Evolutionary conservation across 2,329 filamentous ascomycete species (phyloP).

Genomic region (Calonectria crousiana): DNA sequence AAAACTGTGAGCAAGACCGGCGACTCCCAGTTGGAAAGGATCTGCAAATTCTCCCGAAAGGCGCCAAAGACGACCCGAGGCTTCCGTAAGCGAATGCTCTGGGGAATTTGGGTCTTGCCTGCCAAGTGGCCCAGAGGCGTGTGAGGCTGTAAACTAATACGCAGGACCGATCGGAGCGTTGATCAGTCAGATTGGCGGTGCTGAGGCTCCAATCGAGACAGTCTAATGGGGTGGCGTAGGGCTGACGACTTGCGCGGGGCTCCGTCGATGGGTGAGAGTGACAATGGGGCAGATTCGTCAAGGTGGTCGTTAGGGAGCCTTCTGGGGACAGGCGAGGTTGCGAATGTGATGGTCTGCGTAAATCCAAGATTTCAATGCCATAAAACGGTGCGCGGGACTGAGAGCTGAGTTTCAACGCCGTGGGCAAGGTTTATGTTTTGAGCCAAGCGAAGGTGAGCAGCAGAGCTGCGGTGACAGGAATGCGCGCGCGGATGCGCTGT

Average conservation of each 20-base stretch:
- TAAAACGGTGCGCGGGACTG: not conserved
- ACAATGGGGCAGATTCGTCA: not conserved
- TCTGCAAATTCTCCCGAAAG: not conserved
- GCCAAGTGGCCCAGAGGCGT: conserved; percentile 5
- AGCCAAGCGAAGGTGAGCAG: conserved; percentile 18
- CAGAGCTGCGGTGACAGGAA: conserved; percentile 14
- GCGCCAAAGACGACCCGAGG: conserved; percentile 22
- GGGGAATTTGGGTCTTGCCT: conserved; percentile 17
- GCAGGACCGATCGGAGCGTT: not conserved
- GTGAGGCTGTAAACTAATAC: conserved; percentile 11
- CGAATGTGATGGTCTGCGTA: conserved; percentile 4
- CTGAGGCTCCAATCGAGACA: conserved; percentile 3
- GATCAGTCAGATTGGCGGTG: conserved; percentile 1
- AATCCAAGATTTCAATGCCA: conserved; percentile 18
- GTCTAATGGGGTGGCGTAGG: conserved; percentile 19
- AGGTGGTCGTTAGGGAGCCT: not conserved
- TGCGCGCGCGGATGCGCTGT: conserved; percentile 27
- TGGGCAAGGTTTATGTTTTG: conserved; percentile 11
- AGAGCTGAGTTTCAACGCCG: conserved; percentile 10
- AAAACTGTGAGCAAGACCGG: conserved; percentile 11
- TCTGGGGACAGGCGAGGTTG: conserved; percentile 18
- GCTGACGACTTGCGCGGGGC: conserved; percentile 23
- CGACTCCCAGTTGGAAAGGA: not conserved
- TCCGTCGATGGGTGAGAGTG: conserved; percentile 14
- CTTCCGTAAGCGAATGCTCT: conserved; percentile 30